Evolutionary conservation across 1,284 basidiomycete genomes (phyloP).

Genomic region (Earliella scabrosa): DNA sequence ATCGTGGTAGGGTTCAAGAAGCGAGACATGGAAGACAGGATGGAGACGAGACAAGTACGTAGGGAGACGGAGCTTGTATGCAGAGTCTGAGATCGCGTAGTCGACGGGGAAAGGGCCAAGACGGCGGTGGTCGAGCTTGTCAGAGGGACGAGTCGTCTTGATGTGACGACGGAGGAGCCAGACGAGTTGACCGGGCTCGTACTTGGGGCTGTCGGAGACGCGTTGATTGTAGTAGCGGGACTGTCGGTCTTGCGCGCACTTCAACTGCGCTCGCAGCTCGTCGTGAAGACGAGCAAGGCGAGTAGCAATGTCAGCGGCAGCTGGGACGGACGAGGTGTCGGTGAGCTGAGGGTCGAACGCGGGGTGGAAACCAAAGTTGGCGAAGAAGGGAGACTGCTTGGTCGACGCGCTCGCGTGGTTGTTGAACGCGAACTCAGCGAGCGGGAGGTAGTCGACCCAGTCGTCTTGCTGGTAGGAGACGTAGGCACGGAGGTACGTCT

Average conservation of each 20-base stretch:
- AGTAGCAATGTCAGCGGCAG: conserved; percentile 13
- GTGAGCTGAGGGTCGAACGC: conserved; percentile 31
- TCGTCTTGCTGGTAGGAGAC: conserved; percentile 46
- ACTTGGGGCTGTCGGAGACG: conserved; percentile 30
- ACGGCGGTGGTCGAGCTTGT: conserved; percentile 41
- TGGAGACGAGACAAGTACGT: conserved; percentile 37
- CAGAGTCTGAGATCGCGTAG: conserved; percentile 21
- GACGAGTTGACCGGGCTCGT: conserved; percentile 38
- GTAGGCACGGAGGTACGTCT: conserved; percentile 43
- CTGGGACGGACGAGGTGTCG: conserved; percentile 16
- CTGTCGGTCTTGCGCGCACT: conserved; percentile 32
- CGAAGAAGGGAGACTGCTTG: conserved; percentile 49
- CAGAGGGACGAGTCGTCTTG: conserved; percentile 41
- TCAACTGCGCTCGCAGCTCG: conserved; percentile 34
- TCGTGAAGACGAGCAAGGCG: conserved; percentile 27
- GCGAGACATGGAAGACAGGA: conserved; percentile 47
- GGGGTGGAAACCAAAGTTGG: conserved; percentile 41
- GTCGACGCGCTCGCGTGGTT: conserved; percentile 30
- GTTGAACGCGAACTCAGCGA: conserved; percentile 42
- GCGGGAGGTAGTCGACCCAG: conserved; percentile 46
- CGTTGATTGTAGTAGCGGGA: conserved; percentile 27
- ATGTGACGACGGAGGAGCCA: conserved; percentile 41
- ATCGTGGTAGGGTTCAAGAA: conserved; percentile 40
- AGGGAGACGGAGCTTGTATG: conserved; percentile 39
- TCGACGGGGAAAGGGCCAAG: conserved; percentile 45